Conservation (phyloP, 2,329 filamentous ascomycete species). For the Claviceps fusiformis region DNA sequence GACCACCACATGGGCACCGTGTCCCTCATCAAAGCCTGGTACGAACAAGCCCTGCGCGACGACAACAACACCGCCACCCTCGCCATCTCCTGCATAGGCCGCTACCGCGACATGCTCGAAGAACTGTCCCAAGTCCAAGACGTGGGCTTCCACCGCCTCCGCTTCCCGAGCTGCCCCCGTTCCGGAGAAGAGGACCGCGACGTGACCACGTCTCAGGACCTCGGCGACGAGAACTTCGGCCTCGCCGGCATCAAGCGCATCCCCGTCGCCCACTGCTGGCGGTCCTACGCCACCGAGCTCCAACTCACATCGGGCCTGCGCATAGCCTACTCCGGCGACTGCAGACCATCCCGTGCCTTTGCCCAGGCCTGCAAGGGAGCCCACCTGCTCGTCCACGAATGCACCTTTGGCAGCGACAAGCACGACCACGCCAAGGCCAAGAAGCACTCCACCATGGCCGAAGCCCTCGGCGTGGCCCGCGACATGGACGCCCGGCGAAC, state of each 20-base stretch:
- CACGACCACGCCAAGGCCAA: constrained; percentile 66
- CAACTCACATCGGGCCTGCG: constrained; percentile 72
- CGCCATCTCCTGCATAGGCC: constrained; percentile 52
- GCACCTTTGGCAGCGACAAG: constrained; percentile 86
- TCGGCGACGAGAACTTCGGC: constrained; percentile 38
- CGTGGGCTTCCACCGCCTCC: constrained; percentile 48
- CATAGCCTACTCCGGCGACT: constrained; percentile 88
- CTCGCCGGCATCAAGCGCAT: constrained; percentile 55
- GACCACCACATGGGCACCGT: constrained; percentile 85
- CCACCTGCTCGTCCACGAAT: constrained; percentile 86
- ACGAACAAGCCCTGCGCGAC: constrained; percentile 33
- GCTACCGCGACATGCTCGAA: constrained; percentile 62
- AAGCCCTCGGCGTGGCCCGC: constrained; percentile 66
- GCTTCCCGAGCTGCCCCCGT: constrained; percentile 19
- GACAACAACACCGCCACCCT: constrained; percentile 31
- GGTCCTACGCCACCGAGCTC: constrained; percentile 62
- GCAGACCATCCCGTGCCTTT: constrained; percentile 62
- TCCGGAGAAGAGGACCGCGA: constrained; percentile 12
- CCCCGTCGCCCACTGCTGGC: constrained; percentile 64
- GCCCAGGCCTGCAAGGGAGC: constrained; percentile 55
- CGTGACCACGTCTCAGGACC: constrained; percentile 20
- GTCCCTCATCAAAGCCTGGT: constrained; percentile 75
- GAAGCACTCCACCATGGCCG: constrained; percentile 77
- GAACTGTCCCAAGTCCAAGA: constrained; percentile 73
- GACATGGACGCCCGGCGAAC: constrained; percentile 69